These are phyloP conservation scores for Serendipita sp. DNA, from an alignment of 768 basidiomycete species.

Conservation along the genomic window DNA sequence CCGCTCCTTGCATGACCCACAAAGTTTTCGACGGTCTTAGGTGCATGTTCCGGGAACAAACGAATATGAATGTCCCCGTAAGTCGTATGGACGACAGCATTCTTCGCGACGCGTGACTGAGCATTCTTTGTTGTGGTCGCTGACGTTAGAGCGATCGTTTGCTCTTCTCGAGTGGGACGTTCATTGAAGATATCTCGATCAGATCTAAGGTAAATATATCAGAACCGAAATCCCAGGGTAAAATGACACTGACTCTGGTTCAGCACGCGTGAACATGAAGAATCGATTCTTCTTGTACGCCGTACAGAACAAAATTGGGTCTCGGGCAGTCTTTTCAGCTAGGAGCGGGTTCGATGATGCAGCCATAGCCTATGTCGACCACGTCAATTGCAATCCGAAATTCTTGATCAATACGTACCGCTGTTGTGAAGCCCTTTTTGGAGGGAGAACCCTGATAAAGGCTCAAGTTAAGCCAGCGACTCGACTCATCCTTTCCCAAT, in stretches of 20 bases:
- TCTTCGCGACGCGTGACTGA: slow-evolving; percentile 55
- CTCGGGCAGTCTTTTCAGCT: slow-evolving; percentile 64
- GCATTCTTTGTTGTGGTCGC: slow-evolving; percentile 32
- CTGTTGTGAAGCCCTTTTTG: slow-evolving; percentile 69
- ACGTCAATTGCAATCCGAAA: slow-evolving; percentile 7
- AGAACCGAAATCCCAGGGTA: not conserved
- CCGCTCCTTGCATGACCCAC: slow-evolving; percentile 77
- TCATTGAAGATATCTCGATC: slow-evolving; percentile 99
- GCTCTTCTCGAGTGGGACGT: slow-evolving; percentile 89
- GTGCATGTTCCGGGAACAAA: slow-evolving; percentile 80
- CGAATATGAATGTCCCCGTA: slow-evolving; percentile 83
- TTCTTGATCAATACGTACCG: slow-evolving; percentile 29
- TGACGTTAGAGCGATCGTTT: slow-evolving; percentile 42
- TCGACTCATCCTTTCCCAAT: slow-evolving; percentile 84
- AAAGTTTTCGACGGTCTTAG: slow-evolving; percentile 96
- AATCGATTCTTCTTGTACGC: slow-evolving; percentile 87
- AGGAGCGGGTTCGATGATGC: slow-evolving; percentile 92
- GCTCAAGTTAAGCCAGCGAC: slow-evolving; percentile 74
- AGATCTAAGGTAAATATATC: slow-evolving; percentile 15
- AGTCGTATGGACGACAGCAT: slow-evolving; percentile 87
- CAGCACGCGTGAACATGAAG: slow-evolving; percentile 82
- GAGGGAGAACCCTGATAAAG: slow-evolving; percentile 83
- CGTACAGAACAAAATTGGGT: slow-evolving; percentile 85
- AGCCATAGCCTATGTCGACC: slow-evolving; percentile 55
- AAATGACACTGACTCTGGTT: slow-evolving; percentile 57